A percentile compares a stretch with the other conserved stretches of the same genome.
These are phyloP conservation scores for Erythrophleum fordii DNA, from an alignment of 306 rosid species.

Conservation along the genomic window DNA sequence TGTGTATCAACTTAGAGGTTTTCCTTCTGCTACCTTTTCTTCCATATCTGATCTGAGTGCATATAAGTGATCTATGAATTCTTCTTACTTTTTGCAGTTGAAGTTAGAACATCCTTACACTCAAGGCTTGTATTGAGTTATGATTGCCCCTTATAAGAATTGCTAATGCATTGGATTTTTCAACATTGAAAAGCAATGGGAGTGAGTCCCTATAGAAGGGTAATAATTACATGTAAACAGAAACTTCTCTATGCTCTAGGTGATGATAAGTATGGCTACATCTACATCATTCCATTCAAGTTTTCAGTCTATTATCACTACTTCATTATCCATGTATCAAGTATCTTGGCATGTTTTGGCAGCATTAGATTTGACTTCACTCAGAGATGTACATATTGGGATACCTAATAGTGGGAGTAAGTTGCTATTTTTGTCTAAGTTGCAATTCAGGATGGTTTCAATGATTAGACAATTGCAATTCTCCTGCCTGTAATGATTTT, in stretches of 20 bases:
- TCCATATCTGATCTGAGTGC: conserved; percentile 21
- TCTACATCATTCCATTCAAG: conserved; percentile 13
- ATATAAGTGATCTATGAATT: conserved; percentile 23
- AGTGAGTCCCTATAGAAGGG: conserved; percentile 62
- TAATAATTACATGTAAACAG: conserved; percentile 38
- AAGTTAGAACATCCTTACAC: conserved; percentile 82
- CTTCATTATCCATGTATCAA: conserved; percentile 1
- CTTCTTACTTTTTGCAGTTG: conserved; percentile 70
- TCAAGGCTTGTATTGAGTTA: conserved; percentile 79
- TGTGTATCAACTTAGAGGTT: not conserved
- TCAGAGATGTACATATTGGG: conserved; percentile 84
- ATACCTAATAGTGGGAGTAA: conserved; percentile 88
- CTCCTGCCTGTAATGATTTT: conserved; percentile 32
- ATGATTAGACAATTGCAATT: conserved; percentile 76
- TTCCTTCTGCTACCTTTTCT: not conserved
- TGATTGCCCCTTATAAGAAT: conserved; percentile 91
- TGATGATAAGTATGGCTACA: conserved; percentile 27
- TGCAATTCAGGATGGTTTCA: conserved; percentile 80
- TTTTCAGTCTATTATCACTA: not conserved
- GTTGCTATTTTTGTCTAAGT: conserved; percentile 45
- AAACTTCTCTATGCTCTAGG: conserved; percentile 15
- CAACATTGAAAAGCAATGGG: conserved; percentile 45
- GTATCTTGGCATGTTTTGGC: conserved; percentile 29
- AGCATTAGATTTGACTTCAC: conserved; percentile 68
- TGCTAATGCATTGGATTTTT: conserved; percentile 80